Evolutionary conservation across 1,139 yeast species (phyloP).

Genomic region (Debaryomycetaceae sp.): DNA sequence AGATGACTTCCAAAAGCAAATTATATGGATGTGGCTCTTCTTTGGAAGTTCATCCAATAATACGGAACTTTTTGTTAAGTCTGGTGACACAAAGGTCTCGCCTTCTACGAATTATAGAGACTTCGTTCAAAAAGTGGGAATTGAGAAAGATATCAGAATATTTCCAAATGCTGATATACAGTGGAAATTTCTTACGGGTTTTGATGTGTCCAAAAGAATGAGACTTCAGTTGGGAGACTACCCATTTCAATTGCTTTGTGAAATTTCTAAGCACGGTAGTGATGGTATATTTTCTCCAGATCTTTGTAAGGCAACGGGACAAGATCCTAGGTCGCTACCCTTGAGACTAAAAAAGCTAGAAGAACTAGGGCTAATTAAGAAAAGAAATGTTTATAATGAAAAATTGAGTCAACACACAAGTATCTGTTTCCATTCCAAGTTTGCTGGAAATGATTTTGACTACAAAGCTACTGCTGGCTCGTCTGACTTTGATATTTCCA

Average conservation of each 20-base stretch:
- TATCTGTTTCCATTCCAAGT: conserved; percentile 44
- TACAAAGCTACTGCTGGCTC: conserved; percentile 24
- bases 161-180: conserved; percentile 39
- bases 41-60: conserved; percentile 17
- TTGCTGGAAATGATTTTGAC: conserved; percentile 34
- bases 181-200: conserved; percentile 40
- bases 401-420: conserved; percentile 49
- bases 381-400: conserved; percentile 36
- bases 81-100: conserved; percentile 10
- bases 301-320: conserved; percentile 53
- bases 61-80: conserved; percentile 13
- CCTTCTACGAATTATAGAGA: conserved; percentile 18
- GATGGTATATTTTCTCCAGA: conserved; percentile 59
- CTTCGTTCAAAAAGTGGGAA: conserved; percentile 15
- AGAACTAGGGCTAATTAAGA: conserved; percentile 45
- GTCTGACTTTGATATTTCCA: conserved; percentile 24
- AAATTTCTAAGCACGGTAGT: conserved; percentile 52
- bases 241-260: conserved; percentile 41
- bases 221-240: conserved; percentile 36
- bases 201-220: conserved; percentile 29
- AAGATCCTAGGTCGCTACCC: conserved; percentile 71
- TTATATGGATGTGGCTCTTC: conserved; percentile 42
- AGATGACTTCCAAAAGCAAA: conserved; percentile 34
- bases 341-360: conserved; percentile 55
- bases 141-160: conserved; percentile 18